phyloP scores from a whole-genome alignment of 768 basidiomycete species.

The Lactarius pseudohatsudake region DNA sequence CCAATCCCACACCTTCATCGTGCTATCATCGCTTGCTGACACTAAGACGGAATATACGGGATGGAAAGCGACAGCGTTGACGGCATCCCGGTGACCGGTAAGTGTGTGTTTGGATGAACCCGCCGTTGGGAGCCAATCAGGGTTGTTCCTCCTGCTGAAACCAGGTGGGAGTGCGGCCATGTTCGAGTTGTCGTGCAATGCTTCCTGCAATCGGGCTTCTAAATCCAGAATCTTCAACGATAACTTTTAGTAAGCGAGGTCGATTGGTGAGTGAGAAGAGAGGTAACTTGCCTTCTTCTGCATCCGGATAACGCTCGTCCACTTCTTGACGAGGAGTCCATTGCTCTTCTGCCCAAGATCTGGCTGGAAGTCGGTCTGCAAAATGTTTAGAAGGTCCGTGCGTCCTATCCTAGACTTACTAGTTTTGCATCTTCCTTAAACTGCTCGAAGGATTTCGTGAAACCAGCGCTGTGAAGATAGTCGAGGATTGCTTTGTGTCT shows the following conservation, averaged over 20 bases:
- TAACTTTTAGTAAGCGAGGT: not conserved
- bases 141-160: conserved; percentile 38
- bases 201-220: conserved; percentile 51
- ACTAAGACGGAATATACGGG: conserved; percentile 52
- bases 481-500: conserved; percentile 42
- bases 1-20: conserved; percentile 63
- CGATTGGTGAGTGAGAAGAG: not conserved
- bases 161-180: conserved; percentile 35
- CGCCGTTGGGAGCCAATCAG: conserved; percentile 54
- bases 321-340: conserved; percentile 31
- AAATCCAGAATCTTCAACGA: conserved; percentile 57
- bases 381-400: conserved; percentile 6
- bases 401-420: conserved; percentile 13
- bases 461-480: conserved; percentile 38
- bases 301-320: conserved; percentile 32
- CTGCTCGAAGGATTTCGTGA: conserved; percentile 37
- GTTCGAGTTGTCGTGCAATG: conserved; percentile 47
- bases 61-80: conserved; percentile 56
- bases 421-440: conserved; percentile 35
- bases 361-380: conserved; percentile 35
- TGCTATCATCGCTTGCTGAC: conserved; percentile 55
- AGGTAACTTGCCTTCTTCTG: conserved; percentile 29
- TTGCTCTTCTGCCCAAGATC: conserved; percentile 32
- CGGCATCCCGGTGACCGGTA: conserved; percentile 46
- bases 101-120: conserved; percentile 44